Base-by-base conservation (phyloP, 345 rosid species). In the Carallia pectinifolia region DNA sequence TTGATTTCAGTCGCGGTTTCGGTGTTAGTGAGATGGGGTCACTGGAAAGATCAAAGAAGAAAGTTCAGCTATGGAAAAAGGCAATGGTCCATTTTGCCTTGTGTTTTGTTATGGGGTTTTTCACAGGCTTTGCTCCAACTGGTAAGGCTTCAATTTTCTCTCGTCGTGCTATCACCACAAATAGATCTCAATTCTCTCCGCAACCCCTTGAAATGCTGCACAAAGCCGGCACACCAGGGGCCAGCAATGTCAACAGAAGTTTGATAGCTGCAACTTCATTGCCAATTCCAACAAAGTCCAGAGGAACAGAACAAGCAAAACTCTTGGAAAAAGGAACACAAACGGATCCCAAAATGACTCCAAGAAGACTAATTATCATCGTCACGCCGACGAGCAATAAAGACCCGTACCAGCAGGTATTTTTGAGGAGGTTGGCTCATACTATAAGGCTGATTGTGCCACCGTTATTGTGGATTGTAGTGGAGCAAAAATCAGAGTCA, bases 91-190 rank as follows among this genome's bases (percentile, higher is more conserved):
- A 88, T 73, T 93, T 93, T 78, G 76, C 87, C 62, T 61, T 93
- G 23, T 93, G 98, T 70, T 93, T 93, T 65, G 87, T 87, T 44
- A 89, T 90, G 91, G 98, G 98, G 10, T 89, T 89, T 72, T 89
- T 91, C 85, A 76, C 85, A 52, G 98, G 98, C 37, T 87, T 91
- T 76, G 97, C 99, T 72, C 97, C 99, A 37, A 72, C 90, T 12
- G 83, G 87, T 27, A 86, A 88, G 59, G 30, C 78, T 75, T 75
- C 93, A 8, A 37, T 79, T 44, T 81, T 86, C 60, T 69, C 86
- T 53, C 65, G 36, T 59, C 71, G 13, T 2, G 56, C 61, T n/a
- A 55, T 65, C 33, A 38, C 81, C 36, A 48, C 79, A 38, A 69
- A 56, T 9, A 76, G 71, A 62, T 74, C 83, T 48, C 80, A 75